Conservation (phyloP, 2,329 filamentous ascomycete genomes). For the Fusarium sp. region DNA sequence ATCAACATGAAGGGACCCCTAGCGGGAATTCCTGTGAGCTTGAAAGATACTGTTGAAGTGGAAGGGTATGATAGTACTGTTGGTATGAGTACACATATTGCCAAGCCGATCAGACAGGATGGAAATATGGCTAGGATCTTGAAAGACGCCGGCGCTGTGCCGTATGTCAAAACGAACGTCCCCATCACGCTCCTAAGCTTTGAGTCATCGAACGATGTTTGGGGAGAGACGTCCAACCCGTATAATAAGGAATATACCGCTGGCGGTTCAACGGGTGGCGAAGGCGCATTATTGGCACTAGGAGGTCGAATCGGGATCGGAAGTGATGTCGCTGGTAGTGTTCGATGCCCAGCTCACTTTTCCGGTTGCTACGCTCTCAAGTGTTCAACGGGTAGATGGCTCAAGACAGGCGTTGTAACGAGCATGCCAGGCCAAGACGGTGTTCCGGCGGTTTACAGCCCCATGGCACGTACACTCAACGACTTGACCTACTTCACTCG, state of each 20-base stretch:
- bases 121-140: conserved; percentile 79
- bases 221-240: conserved; percentile 85
- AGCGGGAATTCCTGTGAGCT: conserved; percentile 85
- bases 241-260: conserved; percentile 87
- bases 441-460: conserved; percentile 87
- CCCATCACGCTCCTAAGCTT: conserved; percentile 89
- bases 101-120: conserved; percentile 74
- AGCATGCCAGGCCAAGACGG: conserved; percentile 95
- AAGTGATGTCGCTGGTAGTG: conserved; percentile 90
- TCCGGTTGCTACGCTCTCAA: conserved; percentile 88
- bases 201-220: conserved; percentile 81
- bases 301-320: conserved; percentile 90
- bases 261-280: conserved; percentile 89
- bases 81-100: conserved; percentile 79
- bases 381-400: conserved; percentile 91
- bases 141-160: conserved; percentile 88
- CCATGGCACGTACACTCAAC: conserved; percentile 87
- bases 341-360: conserved; percentile 88
- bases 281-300: conserved; percentile 83
- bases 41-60: conserved; percentile 85
- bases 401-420: conserved; percentile 83
- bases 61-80: conserved; percentile 86
- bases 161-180: conserved; percentile 92
- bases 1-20: conserved; percentile 83
- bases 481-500: conserved; percentile 88